These are phyloP conservation scores for Backusella tuberculispora DNA, from an alignment of 192 early-diverging fungal species.

Conservation along the genomic window DNA sequence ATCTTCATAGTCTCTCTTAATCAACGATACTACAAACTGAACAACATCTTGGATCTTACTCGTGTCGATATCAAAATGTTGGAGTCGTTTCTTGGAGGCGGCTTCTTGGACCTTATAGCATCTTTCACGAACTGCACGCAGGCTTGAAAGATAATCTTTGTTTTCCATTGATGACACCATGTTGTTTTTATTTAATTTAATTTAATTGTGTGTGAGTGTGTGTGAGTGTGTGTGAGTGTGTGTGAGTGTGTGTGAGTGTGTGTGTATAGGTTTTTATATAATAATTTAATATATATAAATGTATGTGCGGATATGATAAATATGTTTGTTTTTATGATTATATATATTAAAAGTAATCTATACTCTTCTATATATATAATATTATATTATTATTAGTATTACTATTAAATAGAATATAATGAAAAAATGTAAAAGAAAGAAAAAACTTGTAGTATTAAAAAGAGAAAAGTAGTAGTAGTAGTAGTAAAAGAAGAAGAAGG, in stretches of 20 bases:
- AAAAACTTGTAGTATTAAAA: not conserved
- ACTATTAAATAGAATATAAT: not conserved
- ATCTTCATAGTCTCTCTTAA: conserved; percentile 44
- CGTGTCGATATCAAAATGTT: conserved; percentile 78
- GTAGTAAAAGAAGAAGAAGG: not conserved
- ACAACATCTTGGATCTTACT: conserved; percentile 68
- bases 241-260: no score
- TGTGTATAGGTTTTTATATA: not conserved
- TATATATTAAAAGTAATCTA: conserved; percentile 17
- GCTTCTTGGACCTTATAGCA: conserved; percentile 64
- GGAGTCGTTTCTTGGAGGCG: conserved; percentile 54
- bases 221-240: no score
- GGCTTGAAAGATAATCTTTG: conserved; percentile 59
- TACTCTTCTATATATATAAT: conserved; percentile 9
- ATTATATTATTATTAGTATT: not conserved
- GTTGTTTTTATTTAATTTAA: not conserved
- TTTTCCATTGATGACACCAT: not conserved
- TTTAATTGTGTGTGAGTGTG: no score
- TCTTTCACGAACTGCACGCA: conserved; percentile 80
- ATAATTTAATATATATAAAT: not conserved
- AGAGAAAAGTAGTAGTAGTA: no score
- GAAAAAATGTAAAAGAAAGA: not conserved
- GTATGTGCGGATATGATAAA: no score
- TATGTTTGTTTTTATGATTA: not conserved
- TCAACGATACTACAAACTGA: conserved; percentile 58